Conservation (phyloP, 257 asterid genomes). For the Fraxinus americana region DNA sequence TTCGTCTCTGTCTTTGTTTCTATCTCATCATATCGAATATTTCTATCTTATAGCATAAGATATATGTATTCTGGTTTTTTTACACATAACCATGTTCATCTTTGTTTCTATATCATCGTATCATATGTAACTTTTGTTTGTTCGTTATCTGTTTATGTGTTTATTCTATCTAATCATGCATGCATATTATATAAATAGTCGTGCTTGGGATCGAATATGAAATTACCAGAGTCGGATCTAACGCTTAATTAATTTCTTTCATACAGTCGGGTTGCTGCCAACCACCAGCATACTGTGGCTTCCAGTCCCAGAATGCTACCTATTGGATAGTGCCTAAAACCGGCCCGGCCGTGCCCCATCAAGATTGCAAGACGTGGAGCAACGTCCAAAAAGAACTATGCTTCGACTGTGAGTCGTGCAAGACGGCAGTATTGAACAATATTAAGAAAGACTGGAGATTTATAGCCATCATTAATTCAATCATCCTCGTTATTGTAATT, state of each 20-base stretch:
- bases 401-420: conserved; percentile 65
- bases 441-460: conserved; percentile 57
- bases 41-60: too few relatives aligned
- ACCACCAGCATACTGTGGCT: conserved; percentile 69
- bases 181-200: too few relatives aligned
- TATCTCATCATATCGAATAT: too few relatives aligned
- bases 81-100: too few relatives aligned
- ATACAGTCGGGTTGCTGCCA: conserved; percentile 80
- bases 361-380: conserved; percentile 67
- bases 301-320: conserved; percentile 52
- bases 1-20: not conserved
- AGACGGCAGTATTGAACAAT: conserved; percentile 35
- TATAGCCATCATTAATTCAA: conserved; percentile 39
- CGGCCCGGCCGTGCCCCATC: conserved; percentile 47
- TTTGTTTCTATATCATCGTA: not conserved
- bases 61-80: too few relatives aligned
- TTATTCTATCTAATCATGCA: too few relatives aligned
- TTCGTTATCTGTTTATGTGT: too few relatives aligned
- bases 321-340: conserved; percentile 47
- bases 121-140: not conserved
- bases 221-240: too few relatives aligned
- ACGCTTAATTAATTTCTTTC: not conserved
- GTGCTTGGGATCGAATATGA: too few relatives aligned
- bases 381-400: conserved; percentile 52
- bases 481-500: conserved; percentile 33